phyloP scores from a whole-genome alignment of 345 rosid genomes.

The Eucalyptus sp. region DNA sequence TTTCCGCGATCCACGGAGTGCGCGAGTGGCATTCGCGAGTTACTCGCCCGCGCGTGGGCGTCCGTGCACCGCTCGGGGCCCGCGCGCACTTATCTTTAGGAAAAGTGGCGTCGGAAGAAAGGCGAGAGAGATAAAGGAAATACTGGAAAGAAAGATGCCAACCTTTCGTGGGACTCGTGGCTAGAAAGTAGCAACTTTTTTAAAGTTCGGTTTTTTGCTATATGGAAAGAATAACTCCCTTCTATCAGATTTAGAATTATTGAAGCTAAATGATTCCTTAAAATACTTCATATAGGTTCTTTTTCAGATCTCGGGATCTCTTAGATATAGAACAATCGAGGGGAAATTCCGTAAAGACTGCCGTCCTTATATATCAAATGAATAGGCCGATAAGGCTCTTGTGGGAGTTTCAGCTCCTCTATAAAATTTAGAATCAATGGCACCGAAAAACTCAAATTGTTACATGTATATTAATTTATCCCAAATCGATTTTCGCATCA shows the following conservation, averaged over 20 bases:
- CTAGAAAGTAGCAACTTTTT: neutral
- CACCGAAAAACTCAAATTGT: rapidly evolving
- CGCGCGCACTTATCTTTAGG: neutral
- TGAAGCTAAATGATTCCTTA: rapidly evolving
- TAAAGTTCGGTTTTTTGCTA: neutral
- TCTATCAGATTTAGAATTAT: neutral
- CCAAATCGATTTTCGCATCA: rapidly evolving
- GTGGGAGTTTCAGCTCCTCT: rapidly evolving
- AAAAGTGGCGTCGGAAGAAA: neutral
- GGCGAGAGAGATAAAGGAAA: neutral
- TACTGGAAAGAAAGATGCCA: rapidly evolving
- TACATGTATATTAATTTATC: rapidly evolving
- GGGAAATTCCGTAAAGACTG: rapidly evolving
- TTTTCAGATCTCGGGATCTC: no score
- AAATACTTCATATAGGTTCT: no score
- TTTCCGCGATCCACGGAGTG: neutral
- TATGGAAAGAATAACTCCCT: neutral
- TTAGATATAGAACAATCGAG: rapidly evolving
- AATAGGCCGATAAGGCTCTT: rapidly evolving
- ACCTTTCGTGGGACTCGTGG: neutral
- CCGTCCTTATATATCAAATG: no score
- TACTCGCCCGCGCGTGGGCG: neutral
- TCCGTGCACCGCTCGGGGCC: neutral
- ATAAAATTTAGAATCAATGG: neutral
- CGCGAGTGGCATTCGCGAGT: neutral